Evolutionary conservation across 2,329 filamentous ascomycete species (phyloP), one percentile per base, ranked within the genome.

Genomic region (Fusarium sp.): DNA sequence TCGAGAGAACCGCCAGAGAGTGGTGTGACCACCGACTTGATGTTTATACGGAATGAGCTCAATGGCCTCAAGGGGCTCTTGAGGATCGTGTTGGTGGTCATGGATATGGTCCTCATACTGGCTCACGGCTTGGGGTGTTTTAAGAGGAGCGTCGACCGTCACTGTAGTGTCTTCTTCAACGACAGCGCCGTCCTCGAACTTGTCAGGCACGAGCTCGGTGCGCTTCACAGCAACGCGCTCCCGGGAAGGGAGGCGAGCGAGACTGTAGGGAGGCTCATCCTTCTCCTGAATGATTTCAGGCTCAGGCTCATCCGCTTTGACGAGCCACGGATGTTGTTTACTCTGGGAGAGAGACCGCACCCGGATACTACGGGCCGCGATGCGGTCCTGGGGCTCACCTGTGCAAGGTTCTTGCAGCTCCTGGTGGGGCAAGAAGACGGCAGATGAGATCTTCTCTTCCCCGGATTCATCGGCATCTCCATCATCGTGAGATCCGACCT

Each of bases 11-110:
- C 96, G 92, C 89, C 97, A 99, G 38, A 99, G 89, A 0, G 96
- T 98, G 8, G 95, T 98, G 81, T 99, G 96, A 1, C 96, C 96
- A 67, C 96, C 96, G 64, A 99, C 96, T 83, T 99, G 96, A 83
- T 99, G 96, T 75, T 94, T 94, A 83, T 98, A 99, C 2, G 96
- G 96, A 78, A 98, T 98, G 69, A 99, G 87, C 82, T 98, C 95
- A 75, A 99, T 97, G 33, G 96, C 96, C 72, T 96, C 94, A 31
- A 97, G 87, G 4, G 95, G 94, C 74, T 88, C 82, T 80, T 88
- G 85, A 73, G 87, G 77, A 22, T 79, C 83, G 80, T 84, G 84
- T 70, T 89, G 85, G 63, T 88, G 84, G 44, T 89, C 87, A 79
- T 89, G 86, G 57, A 86, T 80, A 75, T 86, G 80, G 51, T 89